A percentile compares a stretch with the other conserved stretches of the same genome.
Evolutionary conservation across 148 eudicot species (phyloP).

Genomic region (Rhododendron simsii): DNA sequence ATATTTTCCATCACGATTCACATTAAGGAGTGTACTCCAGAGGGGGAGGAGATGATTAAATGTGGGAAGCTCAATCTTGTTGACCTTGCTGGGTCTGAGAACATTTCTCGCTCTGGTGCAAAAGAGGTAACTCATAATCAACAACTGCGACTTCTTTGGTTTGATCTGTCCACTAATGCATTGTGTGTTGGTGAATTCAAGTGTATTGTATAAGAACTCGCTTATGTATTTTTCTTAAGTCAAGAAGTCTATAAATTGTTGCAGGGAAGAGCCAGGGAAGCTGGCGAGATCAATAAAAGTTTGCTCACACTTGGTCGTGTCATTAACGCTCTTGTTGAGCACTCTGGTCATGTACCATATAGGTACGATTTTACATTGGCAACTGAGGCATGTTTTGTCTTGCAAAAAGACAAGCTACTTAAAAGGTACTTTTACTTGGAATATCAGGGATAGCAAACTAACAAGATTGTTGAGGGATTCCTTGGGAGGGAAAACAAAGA

Average conservation of each 20-base stretch:
- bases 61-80: constrained; percentile 99
- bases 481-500: constrained; percentile 97
- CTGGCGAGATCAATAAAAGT: constrained; percentile 98
- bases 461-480: constrained; percentile 97
- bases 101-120: constrained; percentile 97
- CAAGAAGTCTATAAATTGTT: not conserved
- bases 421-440: not conserved
- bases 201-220: not conserved
- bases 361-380: constrained; percentile 38
- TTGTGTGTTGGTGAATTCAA: not conserved
- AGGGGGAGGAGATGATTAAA: constrained; percentile 98
- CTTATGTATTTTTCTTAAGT: not conserved
- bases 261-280: constrained; percentile 98
- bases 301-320: constrained; percentile 96
- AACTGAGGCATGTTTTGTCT: not conserved
- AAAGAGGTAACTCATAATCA: constrained; percentile 58
- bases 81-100: constrained; percentile 99
- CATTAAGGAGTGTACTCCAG: constrained; percentile 93
- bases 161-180: not conserved
- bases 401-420: not conserved
- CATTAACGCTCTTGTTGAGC: constrained; percentile 95
- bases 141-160: not conserved
- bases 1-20: constrained; percentile 96
- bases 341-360: constrained; percentile 92
- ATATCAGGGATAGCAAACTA: constrained; percentile 86